These are phyloP conservation scores for Lactifluus hygrophoroides DNA, from an alignment of 768 basidiomycete species.

Conservation along the genomic window DNA sequence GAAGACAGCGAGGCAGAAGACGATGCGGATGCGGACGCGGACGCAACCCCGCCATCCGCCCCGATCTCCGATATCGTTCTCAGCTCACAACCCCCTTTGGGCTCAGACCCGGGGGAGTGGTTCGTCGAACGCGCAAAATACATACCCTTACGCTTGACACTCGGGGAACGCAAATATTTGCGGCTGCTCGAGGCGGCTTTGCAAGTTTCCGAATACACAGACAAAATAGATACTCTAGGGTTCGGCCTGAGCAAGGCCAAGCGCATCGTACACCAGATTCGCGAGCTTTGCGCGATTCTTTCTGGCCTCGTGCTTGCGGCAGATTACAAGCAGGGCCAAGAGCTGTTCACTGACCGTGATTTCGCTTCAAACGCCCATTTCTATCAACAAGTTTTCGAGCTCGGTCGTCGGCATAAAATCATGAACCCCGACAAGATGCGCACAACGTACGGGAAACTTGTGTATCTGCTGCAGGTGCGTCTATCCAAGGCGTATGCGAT, in stretches of 20 bases:
- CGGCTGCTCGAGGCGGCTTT: constrained; percentile 81
- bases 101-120: constrained; percentile 69
- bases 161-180: constrained; percentile 73
- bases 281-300: constrained; percentile 81
- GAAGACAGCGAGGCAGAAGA: constrained; percentile 32
- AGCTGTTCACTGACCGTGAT: constrained; percentile 73
- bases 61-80: constrained; percentile 32
- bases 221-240: constrained; percentile 79
- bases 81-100: constrained; percentile 51
- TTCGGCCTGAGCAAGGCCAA: constrained; percentile 78
- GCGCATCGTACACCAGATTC: constrained; percentile 78
- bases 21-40: constrained; percentile 29
- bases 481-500: not conserved
- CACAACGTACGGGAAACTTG: constrained; percentile 78
- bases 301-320: constrained; percentile 75
- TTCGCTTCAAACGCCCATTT: constrained; percentile 75
- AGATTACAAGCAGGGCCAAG: constrained; percentile 85
- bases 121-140: constrained; percentile 74
- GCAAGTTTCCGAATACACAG: constrained; percentile 80
- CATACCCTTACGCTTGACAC: constrained; percentile 70
- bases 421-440: constrained; percentile 93
- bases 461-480: constrained; percentile 71
- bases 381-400: constrained; percentile 72
- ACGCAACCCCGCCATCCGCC: constrained; percentile 21
- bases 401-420: constrained; percentile 80